Evolutionary conservation across 257 asterid genomes (phyloP).

Genomic region (Solanum tarapatanum): DNA sequence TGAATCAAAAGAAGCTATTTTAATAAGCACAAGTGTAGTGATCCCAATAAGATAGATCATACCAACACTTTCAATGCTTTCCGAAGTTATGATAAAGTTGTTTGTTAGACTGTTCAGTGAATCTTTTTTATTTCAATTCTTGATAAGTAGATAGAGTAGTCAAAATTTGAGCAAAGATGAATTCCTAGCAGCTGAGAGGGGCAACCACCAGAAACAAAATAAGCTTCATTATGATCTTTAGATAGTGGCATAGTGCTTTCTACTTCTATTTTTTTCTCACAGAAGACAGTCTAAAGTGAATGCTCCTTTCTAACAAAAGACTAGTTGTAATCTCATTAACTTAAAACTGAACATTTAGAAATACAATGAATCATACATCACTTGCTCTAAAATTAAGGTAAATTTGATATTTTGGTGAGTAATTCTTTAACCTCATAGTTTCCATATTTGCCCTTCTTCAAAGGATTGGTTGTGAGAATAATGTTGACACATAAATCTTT

Average conservation of each 20-base stretch:
- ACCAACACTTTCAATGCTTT: background rate
- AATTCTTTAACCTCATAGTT: background rate
- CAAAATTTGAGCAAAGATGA: background rate
- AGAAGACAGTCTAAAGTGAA: background rate
- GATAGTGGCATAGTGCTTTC: background rate
- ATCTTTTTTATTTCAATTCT: background rate
- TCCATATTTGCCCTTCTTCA: background rate
- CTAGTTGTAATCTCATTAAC: background rate
- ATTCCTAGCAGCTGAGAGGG: background rate
- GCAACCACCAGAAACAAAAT: background rate
- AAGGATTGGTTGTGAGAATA: background rate
- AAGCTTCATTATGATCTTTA: background rate
- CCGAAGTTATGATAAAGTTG: background rate
- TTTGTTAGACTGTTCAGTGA: background rate
- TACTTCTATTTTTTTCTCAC: background rate
- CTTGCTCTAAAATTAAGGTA: background rate
- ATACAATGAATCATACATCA: background rate
- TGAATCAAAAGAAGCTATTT: background rate
- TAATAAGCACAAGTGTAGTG: background rate
- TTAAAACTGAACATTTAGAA: background rate
- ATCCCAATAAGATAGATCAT: background rate
- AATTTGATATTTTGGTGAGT: background rate
- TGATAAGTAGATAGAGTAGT: background rate
- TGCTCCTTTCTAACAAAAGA: background rate
- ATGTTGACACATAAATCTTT: background rate